Percentiles rank a stretch among this genome's conserved stretches.
These are phyloP conservation scores for Fusarium dlaminii DNA, from an alignment of 2,329 filamentous ascomycete genomes.

Conservation along the genomic window DNA sequence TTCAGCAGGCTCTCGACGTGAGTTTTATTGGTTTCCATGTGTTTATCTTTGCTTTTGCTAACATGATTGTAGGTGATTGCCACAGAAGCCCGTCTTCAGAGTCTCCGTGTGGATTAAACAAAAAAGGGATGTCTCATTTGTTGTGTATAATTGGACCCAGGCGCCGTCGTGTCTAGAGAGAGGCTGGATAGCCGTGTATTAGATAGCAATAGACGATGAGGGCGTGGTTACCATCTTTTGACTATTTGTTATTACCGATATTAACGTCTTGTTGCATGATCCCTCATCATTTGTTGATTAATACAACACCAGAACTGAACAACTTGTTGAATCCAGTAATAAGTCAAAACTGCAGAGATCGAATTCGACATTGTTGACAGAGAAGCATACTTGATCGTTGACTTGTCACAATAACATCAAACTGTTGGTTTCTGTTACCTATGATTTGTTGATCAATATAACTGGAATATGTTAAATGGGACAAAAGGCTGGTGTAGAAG, in stretches of 20 bases:
- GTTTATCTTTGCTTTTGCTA: slow-evolving; percentile 17
- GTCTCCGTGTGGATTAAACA: slow-evolving; percentile 79
- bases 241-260: slow-evolving; percentile 1
- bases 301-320: neutral
- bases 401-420: neutral
- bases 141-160: slow-evolving; percentile 49
- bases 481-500: neutral
- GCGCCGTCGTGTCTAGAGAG: slow-evolving; percentile 42
- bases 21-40: slow-evolving; percentile 51
- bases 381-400: neutral
- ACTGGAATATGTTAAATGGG: neutral
- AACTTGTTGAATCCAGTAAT: neutral
- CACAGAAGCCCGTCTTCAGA: slow-evolving; percentile 88
- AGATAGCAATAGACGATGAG: slow-evolving; percentile 50
- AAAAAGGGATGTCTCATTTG: slow-evolving; percentile 45
- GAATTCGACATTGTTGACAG: neutral
- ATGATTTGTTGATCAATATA: neutral
- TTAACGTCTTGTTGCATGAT: neutral
- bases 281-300: neutral
- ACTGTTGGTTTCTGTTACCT: neutral
- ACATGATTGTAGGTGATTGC: slow-evolving; percentile 74
- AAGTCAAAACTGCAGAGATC: too few species aligned
- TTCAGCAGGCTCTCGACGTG: slow-evolving; percentile 95
- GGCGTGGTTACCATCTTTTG: slow-evolving; percentile 30
- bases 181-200: slow-evolving; percentile 47